A percentile compares a stretch with the other conserved stretches of the same genome.
Conservation (phyloP, 2,329 filamentous ascomycete genomes). For the Exophiala dermatitidis region DNA sequence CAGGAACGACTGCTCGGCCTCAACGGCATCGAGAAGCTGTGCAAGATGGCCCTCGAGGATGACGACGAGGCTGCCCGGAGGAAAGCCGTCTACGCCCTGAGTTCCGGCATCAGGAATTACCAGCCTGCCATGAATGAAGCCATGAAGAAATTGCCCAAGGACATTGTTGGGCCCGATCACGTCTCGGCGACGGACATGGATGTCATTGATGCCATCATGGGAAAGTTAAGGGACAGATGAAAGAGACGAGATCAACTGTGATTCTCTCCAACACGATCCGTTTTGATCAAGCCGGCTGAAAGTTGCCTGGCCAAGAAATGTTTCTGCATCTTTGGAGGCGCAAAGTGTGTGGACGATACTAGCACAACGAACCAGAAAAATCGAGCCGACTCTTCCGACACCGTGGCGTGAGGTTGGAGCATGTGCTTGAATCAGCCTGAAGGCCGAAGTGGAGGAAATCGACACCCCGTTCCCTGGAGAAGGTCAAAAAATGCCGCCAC, state of each 20-base stretch:
- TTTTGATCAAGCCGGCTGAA: not conserved
- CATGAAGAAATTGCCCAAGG: constrained; percentile 59
- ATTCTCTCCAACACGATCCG: not conserved
- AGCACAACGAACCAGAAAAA: not conserved
- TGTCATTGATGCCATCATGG: constrained; percentile 67
- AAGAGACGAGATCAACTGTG: not conserved
- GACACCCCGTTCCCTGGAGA: not conserved
- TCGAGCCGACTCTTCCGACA: not conserved
- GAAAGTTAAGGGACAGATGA: constrained; percentile 42
- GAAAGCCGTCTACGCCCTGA: constrained; percentile 86
- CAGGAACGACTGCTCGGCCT: constrained; percentile 63
- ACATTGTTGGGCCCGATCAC: constrained; percentile 52
- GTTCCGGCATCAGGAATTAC: constrained; percentile 78
- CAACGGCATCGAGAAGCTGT: constrained; percentile 64
- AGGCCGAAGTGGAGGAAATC: too few relatives aligned
- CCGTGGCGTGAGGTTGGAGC: not conserved
- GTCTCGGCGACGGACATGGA: constrained; percentile 87
- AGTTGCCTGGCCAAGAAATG: constrained; percentile 1
- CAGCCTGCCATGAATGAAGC: constrained; percentile 63
- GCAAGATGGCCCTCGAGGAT: constrained; percentile 56
- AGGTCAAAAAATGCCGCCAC: not conserved
- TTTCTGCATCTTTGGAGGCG: not conserved
- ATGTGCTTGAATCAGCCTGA: too few relatives aligned
- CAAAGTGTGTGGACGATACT: not conserved
- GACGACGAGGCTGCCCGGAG: constrained; percentile 60